A percentile compares a stretch with the other conserved stretches of the same genome.
Conservation (phyloP, 345 rosid genomes). For the Crucihimalaya himalaica region DNA sequence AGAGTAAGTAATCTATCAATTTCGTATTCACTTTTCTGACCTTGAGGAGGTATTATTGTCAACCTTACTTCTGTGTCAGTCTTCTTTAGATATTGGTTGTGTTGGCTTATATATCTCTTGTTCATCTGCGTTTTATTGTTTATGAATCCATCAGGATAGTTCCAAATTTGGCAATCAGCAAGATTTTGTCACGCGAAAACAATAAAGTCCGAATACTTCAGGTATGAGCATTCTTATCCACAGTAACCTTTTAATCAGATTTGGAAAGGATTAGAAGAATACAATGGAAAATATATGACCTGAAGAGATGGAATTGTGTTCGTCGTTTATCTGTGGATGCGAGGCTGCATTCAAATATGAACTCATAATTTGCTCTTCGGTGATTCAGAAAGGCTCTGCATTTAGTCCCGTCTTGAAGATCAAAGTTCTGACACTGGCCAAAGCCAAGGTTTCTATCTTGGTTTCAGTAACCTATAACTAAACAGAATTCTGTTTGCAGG, state of each 20-base stretch:
- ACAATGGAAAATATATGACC: not conserved
- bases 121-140: slow-evolving; percentile 22
- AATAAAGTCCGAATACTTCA: slow-evolving; percentile 89
- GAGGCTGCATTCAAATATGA: not conserved
- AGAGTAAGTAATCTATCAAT: slow-evolving; percentile 56
- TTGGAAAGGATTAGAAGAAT: not conserved
- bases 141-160: slow-evolving; percentile 65
- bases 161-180: slow-evolving; percentile 94
- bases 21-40: not conserved
- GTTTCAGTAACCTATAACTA: not conserved
- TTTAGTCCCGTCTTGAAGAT: slow-evolving; percentile 1
- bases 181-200: slow-evolving; percentile 85
- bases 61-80: slow-evolving; percentile 5
- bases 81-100: not conserved
- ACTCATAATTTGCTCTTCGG: not conserved
- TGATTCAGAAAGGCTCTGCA: slow-evolving; percentile 18
- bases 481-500: slow-evolving; percentile 49
- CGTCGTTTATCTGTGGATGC: not conserved
- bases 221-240: slow-evolving; percentile 48
- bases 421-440: slow-evolving; percentile 10
- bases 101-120: slow-evolving; percentile 6
- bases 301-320: not conserved
- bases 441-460: slow-evolving; percentile 1
- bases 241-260: not conserved
- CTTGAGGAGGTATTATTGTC: not conserved